Base-by-base conservation (phyloP, 2,329 filamentous ascomycete species). In the Purpureocillium takamizusanense region DNA sequence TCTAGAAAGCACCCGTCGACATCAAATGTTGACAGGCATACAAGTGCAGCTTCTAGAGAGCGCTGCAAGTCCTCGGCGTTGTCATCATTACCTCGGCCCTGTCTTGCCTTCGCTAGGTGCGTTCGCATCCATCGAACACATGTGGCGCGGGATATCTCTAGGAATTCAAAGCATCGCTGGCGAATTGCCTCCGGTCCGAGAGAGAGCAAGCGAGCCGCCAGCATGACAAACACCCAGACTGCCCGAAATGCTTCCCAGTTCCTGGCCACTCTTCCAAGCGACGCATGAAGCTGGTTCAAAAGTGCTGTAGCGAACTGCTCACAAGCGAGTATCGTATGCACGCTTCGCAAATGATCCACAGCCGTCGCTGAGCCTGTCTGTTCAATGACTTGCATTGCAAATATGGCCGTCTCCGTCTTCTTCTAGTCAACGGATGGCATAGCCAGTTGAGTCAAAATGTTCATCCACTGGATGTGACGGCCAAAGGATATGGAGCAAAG, bases 371-470 rank as follows among this genome's bases (percentile, higher is more conserved):
- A 59, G 0, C 76, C 70, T 3, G 61, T 60, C 51, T 78, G 68
- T 43, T 65, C 61, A 9, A 65, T 57, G 1, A 63, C 57, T 43
- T 82, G 76, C 2, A 65, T 48, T 1, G 79, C 37, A 0, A 78
- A 48, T 2, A 67, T 44, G 6, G 55, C 55, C 0, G 71, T 70
- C 31, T 75, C 69, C 1, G 56, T 41, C 31, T 69, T 68, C 10
- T 66, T 69, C 28, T 76, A 68, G 33, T 76, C 67, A 0, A 82
- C 37, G 1, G 58, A 58, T 0, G 69, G 66, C 1, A 60, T 55
- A 0, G 56, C 52, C 3, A 82, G 51, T 46, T 79, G 68, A 1
- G 61, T 48, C 0, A 76, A 49, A 3, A 82, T 67, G 38, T 78
- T 81, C 8, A 60, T 48, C 70, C 75, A 81, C 36, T 76, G 71